Evolutionary conservation across 805 yeast species (phyloP), one percentile per base, ranked within the genome.

Genomic region (Wickerhamiella lipophila): DNA sequence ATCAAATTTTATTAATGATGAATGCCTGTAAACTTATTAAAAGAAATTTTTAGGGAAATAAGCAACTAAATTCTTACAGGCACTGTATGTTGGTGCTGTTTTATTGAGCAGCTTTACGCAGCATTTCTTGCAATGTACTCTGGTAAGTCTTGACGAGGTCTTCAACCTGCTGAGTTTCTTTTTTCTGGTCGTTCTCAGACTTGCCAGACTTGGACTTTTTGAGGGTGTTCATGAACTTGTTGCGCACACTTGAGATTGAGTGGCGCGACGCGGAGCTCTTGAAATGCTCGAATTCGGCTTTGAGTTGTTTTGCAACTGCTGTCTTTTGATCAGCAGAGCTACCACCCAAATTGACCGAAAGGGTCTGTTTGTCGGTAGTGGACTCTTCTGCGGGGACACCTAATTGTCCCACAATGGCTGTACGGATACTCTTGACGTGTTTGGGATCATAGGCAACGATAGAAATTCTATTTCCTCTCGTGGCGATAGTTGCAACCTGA

Each of bases 391-490:
- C 95, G 52, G 80, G 85, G 70, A 89, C 64, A 58, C 83, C 83
- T 60, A 84, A 66, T 8, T 76, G 71, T 1, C 75, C 81, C 52
- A 85, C 63, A 16, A 89, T 78, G 0, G 88, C 72, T 47, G 86
- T 78, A 25, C 82, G 73, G 25, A 89, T 75, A 52, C 75, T 72
- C 56, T 84, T 81, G 35, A 77, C 72, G 55, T 83, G 74, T 46
- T 71, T 72, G 6, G 95, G 94, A 59, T 89, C 96, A 63, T 81
- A 89, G 0, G 95, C 86, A n/a, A 89, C 76, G 27, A 75, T 65
- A 47, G 85, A 69, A 55, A 26, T 78, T 70, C 56, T 57, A 50
- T 56, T 58, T 30, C 63, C 65, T 13, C 65, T 58, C 25, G 59
- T 52, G 36, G 60, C 62, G n/a, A 65, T 54, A 18, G 66, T 64